phyloP scores from a whole-genome alignment of 352 stramenopile species.

The Phytophthora melonis region DNA sequence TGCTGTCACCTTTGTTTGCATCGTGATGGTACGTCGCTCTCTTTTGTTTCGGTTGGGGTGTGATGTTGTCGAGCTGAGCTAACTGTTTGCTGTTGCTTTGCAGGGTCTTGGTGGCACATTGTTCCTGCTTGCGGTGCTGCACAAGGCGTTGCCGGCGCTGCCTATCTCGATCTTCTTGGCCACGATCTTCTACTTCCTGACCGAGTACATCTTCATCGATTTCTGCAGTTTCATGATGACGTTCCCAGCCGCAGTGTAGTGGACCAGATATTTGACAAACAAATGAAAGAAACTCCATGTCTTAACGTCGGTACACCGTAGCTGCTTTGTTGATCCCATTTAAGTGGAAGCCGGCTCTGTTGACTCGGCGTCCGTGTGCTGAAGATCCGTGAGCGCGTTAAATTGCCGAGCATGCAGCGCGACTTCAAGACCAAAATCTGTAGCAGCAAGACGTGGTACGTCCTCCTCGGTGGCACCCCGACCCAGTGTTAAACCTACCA shows the following conservation, averaged over 20 bases:
- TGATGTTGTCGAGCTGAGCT: not conserved
- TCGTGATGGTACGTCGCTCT: slow-evolving; percentile 87
- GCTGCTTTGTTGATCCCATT: not conserved
- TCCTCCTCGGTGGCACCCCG: slow-evolving; percentile 3
- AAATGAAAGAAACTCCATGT: slow-evolving; percentile 25
- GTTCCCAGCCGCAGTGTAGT: slow-evolving; percentile 63
- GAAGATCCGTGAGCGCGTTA: slow-evolving; percentile 10
- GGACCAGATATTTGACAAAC: slow-evolving; percentile 22
- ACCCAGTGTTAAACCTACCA: not conserved
- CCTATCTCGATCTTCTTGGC: slow-evolving; percentile 94
- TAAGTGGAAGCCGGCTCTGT: not conserved
- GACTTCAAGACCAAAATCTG: slow-evolving; percentile 18
- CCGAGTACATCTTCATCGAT: slow-evolving; percentile 84
- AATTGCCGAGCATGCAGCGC: slow-evolving; percentile 23
- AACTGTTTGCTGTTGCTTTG: slow-evolving; percentile 5
- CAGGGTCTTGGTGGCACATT: slow-evolving; percentile 93
- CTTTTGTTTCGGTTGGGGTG: not conserved
- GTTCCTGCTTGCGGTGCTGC: slow-evolving; percentile 94
- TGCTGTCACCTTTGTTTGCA: slow-evolving; percentile 92
- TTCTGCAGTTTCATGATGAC: slow-evolving; percentile 87
- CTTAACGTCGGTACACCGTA: slow-evolving; percentile 4
- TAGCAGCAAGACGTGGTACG: not conserved
- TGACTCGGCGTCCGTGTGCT: not conserved
- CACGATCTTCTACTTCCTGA: slow-evolving; percentile 87
- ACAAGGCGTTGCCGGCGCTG: slow-evolving; percentile 95